Conservation (phyloP, 2,329 filamentous ascomycete genomes). For the Claviceps sp. region DNA sequence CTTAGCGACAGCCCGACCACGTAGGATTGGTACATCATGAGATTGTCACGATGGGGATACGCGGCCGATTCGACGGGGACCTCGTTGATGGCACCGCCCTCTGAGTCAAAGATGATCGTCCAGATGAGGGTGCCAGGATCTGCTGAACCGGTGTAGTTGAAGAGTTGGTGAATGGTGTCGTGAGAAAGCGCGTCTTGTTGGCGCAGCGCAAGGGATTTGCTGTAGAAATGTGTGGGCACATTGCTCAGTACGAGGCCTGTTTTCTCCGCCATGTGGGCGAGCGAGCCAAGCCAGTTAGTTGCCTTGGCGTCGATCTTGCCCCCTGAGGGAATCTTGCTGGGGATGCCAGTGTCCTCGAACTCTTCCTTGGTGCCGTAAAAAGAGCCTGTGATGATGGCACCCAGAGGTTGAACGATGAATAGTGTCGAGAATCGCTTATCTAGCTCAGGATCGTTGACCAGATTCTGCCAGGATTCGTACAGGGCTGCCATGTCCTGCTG, state of each 20-base stretch:
- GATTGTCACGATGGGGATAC: constrained; percentile 49
- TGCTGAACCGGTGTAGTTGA: constrained; percentile 37
- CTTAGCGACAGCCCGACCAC: constrained; percentile 36
- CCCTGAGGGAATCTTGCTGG: constrained; percentile 29
- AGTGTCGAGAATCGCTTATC: constrained; percentile 45
- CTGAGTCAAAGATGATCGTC: constrained; percentile 50
- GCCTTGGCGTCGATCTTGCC: constrained; percentile 31
- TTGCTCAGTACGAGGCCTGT: constrained; percentile 33
- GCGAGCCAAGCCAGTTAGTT: constrained; percentile 48
- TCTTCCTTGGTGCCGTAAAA: constrained; percentile 48
- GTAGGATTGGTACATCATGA: constrained; percentile 52
- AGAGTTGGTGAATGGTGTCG: constrained; percentile 32
- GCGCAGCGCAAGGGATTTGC: constrained; percentile 43
- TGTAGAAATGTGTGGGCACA: constrained; percentile 37
- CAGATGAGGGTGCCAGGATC: constrained; percentile 40
- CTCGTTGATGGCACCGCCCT: constrained; percentile 47
- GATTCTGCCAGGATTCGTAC: constrained; percentile 44
- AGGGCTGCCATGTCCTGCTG: constrained; percentile 32
- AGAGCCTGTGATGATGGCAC: constrained; percentile 43
- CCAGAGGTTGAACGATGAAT: constrained; percentile 39
- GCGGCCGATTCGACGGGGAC: constrained; percentile 41
- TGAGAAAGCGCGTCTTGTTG: constrained; percentile 32
- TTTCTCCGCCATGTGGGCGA: constrained; percentile 38
- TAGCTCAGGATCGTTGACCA: constrained; percentile 39
- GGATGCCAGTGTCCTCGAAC: constrained; percentile 37